Evolutionary conservation across 2,329 filamentous ascomycete species (phyloP).

Genomic region (Penicillium sp.): DNA sequence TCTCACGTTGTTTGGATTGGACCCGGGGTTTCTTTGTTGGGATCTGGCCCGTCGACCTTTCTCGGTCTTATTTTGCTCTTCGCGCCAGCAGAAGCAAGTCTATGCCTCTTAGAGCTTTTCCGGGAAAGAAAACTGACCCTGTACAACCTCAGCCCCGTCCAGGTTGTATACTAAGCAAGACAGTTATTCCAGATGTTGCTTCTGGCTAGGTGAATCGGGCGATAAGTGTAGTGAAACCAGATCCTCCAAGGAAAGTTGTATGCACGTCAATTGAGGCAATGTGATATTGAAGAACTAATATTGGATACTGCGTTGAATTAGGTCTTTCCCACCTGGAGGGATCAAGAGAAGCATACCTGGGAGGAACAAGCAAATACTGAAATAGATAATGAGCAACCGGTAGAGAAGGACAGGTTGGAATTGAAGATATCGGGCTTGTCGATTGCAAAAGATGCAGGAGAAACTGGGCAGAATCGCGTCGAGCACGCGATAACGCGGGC

Average conservation of each 20-base stretch:
- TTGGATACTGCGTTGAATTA: background rate
- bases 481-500: slow-evolving; percentile 5
- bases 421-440: background rate
- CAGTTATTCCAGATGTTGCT: background rate
- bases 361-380: background rate
- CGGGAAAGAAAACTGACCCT: background rate
- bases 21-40: background rate
- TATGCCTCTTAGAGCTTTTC: background rate
- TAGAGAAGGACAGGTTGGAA: background rate
- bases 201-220: background rate
- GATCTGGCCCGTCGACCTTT: background rate
- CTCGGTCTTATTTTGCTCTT: background rate
- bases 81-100: background rate
- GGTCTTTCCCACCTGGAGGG: no score
- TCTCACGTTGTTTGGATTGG: background rate
- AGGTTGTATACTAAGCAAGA: background rate
- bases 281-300: background rate
- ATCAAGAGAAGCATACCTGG: background rate
- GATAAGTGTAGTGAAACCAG: background rate
- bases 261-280: background rate
- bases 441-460: slow-evolving; percentile 1
- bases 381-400: background rate
- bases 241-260: background rate
- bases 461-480: slow-evolving; percentile 10
- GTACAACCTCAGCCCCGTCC: background rate